Conservation (phyloP, 2,329 filamentous ascomycete species). For the Lasiodiplodia gonubiensis region DNA sequence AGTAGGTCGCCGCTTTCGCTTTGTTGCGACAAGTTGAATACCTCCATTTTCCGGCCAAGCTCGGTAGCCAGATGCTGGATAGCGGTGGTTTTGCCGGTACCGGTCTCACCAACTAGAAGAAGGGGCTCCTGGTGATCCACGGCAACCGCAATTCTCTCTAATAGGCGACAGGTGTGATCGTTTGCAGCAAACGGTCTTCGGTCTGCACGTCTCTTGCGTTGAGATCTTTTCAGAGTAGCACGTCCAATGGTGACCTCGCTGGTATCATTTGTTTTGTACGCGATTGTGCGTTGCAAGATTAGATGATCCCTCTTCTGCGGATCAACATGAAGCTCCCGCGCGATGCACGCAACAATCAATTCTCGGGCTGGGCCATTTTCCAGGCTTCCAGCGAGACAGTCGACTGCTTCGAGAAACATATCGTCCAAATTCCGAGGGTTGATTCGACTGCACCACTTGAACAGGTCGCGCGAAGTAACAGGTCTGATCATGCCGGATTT, state of each 20-base stretch:
- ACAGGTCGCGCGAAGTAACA: constrained; percentile 75
- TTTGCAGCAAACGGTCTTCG: constrained; percentile 75
- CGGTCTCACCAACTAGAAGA: constrained; percentile 95
- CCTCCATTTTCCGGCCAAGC: constrained; percentile 83
- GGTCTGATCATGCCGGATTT: constrained; percentile 65
- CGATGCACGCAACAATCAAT: constrained; percentile 71
- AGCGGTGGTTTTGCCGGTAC: constrained; percentile 96
- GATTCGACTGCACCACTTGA: constrained; percentile 89
- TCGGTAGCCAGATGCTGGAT: constrained; percentile 89
- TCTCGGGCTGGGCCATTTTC: constrained; percentile 67
- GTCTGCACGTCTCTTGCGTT: constrained; percentile 21
- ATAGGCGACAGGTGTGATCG: constrained; percentile 77
- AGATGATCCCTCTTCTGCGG: constrained; percentile 81
- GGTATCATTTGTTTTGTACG: constrained; percentile 7
- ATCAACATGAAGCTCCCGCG: constrained; percentile 85
- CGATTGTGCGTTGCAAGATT: constrained; percentile 72
- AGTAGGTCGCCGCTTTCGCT: constrained; percentile 96
- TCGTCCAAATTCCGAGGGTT: constrained; percentile 71
- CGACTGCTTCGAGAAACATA: constrained; percentile 91
- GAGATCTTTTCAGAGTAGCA: constrained; percentile 38
- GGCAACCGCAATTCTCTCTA: constrained; percentile 87
- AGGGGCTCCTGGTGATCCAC: constrained; percentile 86
- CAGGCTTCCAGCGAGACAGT: constrained; percentile 87
- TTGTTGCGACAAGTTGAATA: constrained; percentile 96
- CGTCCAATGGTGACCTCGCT: constrained; percentile 58